Evolutionary conservation across 345 rosid genomes (phyloP), one percentile per base, ranked within the genome.

Genomic region (Jatropha curcas): DNA sequence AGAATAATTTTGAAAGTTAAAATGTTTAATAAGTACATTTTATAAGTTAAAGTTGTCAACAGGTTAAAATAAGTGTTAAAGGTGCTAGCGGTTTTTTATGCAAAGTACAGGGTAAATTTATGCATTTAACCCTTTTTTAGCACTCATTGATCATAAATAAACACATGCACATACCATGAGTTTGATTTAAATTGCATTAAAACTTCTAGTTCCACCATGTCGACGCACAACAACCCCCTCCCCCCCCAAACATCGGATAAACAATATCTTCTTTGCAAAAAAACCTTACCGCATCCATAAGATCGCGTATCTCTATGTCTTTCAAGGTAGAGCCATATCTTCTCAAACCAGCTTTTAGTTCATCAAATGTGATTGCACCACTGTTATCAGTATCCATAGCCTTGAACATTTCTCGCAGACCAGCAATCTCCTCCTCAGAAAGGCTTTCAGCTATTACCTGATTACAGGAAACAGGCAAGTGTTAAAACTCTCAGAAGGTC

Each of bases 391-490:
- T 94, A 84, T 94, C 98, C 96, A 94, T 94, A 67, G 97, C 74
- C 74, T 76, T 74, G 82, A 94, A 94, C 97, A 94, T 94, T 84
- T 94, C 98, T 74, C 87, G 86, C 78, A 94, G 71, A 74, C 98
- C 99, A 71, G 99, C 98, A 79, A 94, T 94, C 84, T 92, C 99
- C 86, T 92, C 98, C 86, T 94, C 98, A 1, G 98, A 94, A 59
- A 94, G 98, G 79, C 97, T 90, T 82, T 94, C 97, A 48, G 98
- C 98, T 85, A 94, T 94, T 12, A 94, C 98, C 98, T 94, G 87
- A 71, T 35, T n/a, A 72, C 20, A 78, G 48, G 39, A 24, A 76
- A 77, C 64, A 55, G 46, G 35, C 50, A 79, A 74, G 67, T 37
- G 35, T 55, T 17, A 30, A 17, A 27, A 12, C 43, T 60, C 19